Evolutionary conservation across 805 yeast species (phyloP).

Genomic region (Spathaspora sp.): DNA sequence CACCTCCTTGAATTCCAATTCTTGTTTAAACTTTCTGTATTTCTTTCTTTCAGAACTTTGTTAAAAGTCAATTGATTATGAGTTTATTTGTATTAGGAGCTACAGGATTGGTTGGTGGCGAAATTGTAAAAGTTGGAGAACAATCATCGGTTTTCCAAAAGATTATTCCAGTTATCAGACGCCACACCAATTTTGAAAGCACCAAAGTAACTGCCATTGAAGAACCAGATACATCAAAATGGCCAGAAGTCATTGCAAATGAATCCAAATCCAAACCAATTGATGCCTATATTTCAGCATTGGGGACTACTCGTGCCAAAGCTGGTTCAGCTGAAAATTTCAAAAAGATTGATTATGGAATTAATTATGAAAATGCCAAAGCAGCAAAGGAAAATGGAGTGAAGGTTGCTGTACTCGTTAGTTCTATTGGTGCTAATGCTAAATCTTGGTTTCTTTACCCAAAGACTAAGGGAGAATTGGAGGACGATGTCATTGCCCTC

Average conservation of each 20-base stretch:
- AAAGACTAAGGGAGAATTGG: constrained; percentile 72
- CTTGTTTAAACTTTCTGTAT: too few relatives aligned
- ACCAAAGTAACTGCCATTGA: constrained; percentile 35
- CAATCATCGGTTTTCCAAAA: constrained; percentile 16
- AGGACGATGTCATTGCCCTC: constrained; percentile 58
- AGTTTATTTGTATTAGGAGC: constrained; percentile 51
- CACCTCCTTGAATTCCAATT: too few relatives aligned
- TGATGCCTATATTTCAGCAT: constrained; percentile 52
- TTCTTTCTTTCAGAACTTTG: not conserved
- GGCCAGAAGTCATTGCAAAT: constrained; percentile 42
- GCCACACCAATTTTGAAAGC: constrained; percentile 20
- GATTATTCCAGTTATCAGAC: not conserved
- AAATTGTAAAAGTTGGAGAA: constrained; percentile 37
- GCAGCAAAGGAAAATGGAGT: constrained; percentile 71
- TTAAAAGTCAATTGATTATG: constrained; percentile 6
- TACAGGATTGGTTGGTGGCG: constrained; percentile 74
- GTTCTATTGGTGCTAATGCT: constrained; percentile 59
- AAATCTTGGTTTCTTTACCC: constrained; percentile 58
- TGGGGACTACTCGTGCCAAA: constrained; percentile 70
- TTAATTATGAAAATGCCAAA: constrained; percentile 64
- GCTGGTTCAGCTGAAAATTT: constrained; percentile 77
- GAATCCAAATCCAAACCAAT: not conserved
- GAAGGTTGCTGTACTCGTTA: constrained; percentile 62
- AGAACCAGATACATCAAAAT: constrained; percentile 46
- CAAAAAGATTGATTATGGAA: constrained; percentile 68